A percentile compares a stretch with the other conserved stretches of the same genome.
phyloP scores from a whole-genome alignment of 352 stramenopile species.

The Globisporangium canariense region DNA sequence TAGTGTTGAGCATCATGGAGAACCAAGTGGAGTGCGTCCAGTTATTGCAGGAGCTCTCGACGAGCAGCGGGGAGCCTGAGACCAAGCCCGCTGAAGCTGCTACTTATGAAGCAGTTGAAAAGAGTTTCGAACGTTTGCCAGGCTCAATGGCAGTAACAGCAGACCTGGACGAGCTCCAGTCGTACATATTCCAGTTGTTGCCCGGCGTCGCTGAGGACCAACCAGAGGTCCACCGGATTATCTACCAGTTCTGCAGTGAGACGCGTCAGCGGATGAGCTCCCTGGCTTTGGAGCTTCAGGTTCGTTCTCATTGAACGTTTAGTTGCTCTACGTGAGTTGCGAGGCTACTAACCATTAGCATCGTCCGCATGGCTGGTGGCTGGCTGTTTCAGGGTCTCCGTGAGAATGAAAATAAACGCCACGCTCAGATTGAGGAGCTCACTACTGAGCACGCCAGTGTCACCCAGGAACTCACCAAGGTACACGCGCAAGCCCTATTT shows the following conservation, averaged over 20 bases:
- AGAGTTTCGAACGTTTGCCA: not conserved
- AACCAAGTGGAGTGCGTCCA: conserved; percentile 67
- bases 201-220: too few relatives aligned
- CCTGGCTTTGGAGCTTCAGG: conserved; percentile 7
- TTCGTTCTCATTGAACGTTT: not conserved
- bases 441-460: not conserved
- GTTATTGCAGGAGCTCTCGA: conserved; percentile 35
- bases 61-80: not conserved
- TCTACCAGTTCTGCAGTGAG: conserved; percentile 9
- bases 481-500: not conserved
- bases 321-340: too few relatives aligned
- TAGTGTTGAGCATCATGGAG: conserved; percentile 70
- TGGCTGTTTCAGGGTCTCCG: not conserved
- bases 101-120: not conserved
- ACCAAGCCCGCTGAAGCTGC: not conserved
- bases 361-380: not conserved
- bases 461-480: not conserved
- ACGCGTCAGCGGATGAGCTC: not conserved
- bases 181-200: conserved; percentile 19
- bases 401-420: not conserved
- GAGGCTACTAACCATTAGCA: not conserved
- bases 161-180: conserved; percentile 21
- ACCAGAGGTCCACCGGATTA: not conserved
- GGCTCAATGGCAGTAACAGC: not conserved
- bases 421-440: conserved; percentile 1